A percentile compares a stretch with the other conserved stretches of the same genome.
These are phyloP conservation scores for Dryadomyces quercivorus DNA, from an alignment of 2,329 filamentous ascomycete species.

Conservation along the genomic window DNA sequence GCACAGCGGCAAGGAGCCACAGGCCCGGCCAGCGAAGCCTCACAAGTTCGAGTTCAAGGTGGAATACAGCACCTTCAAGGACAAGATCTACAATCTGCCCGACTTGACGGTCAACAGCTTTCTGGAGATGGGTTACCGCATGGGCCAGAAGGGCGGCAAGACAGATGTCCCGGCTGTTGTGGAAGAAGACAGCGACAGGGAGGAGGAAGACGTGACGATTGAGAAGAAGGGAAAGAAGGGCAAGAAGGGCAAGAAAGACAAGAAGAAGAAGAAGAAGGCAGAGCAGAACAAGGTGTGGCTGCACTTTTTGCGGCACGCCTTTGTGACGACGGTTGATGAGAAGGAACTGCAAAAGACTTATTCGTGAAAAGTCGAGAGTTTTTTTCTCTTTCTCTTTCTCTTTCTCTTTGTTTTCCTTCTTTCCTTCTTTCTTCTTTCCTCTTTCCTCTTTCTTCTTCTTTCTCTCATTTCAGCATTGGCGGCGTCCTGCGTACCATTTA, in stretches of 20 bases:
- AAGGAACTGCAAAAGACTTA: constrained; percentile 44
- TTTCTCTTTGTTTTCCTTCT: neutral
- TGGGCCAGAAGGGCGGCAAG: constrained; percentile 39
- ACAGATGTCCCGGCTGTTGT: constrained; percentile 9
- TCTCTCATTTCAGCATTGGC: neutral
- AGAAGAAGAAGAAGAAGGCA: constrained; percentile 34
- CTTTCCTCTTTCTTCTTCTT: neutral
- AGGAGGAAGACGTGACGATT: constrained; percentile 16
- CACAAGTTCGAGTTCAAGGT: constrained; percentile 62
- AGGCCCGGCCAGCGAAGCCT: constrained; percentile 41
- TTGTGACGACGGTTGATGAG: constrained; percentile 59
- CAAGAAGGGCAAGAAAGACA: constrained; percentile 25
- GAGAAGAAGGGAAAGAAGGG: constrained; percentile 26
- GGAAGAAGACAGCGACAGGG: constrained; percentile 15
- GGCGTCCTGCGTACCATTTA: neutral
- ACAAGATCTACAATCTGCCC: constrained; percentile 59
- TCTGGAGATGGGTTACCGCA: constrained; percentile 66
- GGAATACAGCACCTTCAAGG: constrained; percentile 75
- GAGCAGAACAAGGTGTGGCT: constrained; percentile 61
- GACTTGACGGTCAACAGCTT: constrained; percentile 80
- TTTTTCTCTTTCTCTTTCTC: neutral
- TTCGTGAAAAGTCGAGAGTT: neutral
- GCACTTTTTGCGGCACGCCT: constrained; percentile 65
- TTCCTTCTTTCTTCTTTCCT: neutral
- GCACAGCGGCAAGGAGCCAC: constrained; percentile 45